Evolutionary conservation across 2,329 filamentous ascomycete species (phyloP).

Genomic region (Cercospora sp.): DNA sequence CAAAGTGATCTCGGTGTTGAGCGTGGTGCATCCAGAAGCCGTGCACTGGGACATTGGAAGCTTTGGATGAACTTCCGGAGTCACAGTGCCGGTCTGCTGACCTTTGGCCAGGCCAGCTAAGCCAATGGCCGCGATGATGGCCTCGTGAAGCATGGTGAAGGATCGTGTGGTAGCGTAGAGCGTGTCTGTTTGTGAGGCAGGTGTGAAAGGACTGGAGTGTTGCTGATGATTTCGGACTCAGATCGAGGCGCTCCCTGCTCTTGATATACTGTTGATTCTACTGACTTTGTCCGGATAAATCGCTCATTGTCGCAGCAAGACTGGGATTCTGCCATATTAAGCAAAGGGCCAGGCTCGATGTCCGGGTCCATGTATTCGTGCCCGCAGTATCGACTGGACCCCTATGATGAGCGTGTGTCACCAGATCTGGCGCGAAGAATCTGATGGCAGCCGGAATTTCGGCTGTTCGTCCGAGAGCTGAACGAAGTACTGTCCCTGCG

Average conservation of each 20-base stretch:
- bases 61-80: conserved; percentile 45
- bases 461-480: background rate
- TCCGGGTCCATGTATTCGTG: background rate
- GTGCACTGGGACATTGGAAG: conserved; percentile 41
- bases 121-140: background rate
- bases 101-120: conserved; percentile 9
- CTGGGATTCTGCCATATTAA: background rate
- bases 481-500: background rate
- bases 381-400: background rate
- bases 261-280: background rate
- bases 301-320: background rate
- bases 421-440: background rate
- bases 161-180: background rate
- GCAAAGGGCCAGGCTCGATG: background rate
- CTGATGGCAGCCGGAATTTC: background rate
- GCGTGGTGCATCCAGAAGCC: conserved; percentile 42
- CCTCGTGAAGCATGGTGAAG: conserved; percentile 4
- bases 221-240: background rate
- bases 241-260: background rate
- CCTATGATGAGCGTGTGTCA: background rate
- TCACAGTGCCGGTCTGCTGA: conserved; percentile 45
- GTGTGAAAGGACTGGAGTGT: background rate
- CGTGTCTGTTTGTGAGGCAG: background rate
- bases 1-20: conserved; percentile 41
- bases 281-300: background rate